A percentile compares a stretch with the other conserved stretches of the same genome.
These are phyloP conservation scores for Dactylellina haptotyla DNA, from an alignment of 2,329 filamentous ascomycete species.

Conservation along the genomic window DNA sequence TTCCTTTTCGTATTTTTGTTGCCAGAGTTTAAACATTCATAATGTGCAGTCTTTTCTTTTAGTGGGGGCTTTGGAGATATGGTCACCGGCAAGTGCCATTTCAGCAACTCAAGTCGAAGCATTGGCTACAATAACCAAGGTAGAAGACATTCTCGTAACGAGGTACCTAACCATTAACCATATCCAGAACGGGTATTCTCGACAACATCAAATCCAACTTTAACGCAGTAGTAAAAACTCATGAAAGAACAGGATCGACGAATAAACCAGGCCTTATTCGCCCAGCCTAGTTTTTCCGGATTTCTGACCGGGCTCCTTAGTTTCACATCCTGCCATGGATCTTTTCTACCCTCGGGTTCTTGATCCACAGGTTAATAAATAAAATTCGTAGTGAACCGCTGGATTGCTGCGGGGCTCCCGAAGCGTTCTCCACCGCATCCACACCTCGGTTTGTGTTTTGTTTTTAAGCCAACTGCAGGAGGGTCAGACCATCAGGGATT, in stretches of 20 bases:
- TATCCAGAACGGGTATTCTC: too few species aligned
- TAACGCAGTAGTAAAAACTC: slow-evolving; percentile 2
- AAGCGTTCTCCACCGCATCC: slow-evolving; percentile 44
- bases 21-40: neutral
- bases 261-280: slow-evolving; percentile 5
- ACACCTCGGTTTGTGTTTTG: slow-evolving; percentile 6
- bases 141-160: slow-evolving; percentile 21
- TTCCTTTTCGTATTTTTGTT: neutral
- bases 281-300: slow-evolving; percentile 39
- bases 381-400: slow-evolving; percentile 43
- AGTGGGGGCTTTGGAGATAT: slow-evolving; percentile 2
- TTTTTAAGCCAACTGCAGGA: slow-evolving; percentile 12
- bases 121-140: slow-evolving; percentile 1
- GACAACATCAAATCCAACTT: too few species aligned
- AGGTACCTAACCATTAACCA: neutral
- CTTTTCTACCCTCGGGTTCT: slow-evolving; percentile 4
- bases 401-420: slow-evolving; percentile 52
- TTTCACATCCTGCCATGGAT: slow-evolving; percentile 23
- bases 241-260: neutral
- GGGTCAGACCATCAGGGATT: slow-evolving; percentile 20
- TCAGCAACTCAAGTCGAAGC: slow-evolving; percentile 31
- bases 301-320: slow-evolving; percentile 30
- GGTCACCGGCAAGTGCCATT: slow-evolving; percentile 37
- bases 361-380: slow-evolving; percentile 46
- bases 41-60: neutral